Base-by-base conservation (phyloP, 2,329 filamentous ascomycete species). In the Fusarium virguliforme region DNA sequence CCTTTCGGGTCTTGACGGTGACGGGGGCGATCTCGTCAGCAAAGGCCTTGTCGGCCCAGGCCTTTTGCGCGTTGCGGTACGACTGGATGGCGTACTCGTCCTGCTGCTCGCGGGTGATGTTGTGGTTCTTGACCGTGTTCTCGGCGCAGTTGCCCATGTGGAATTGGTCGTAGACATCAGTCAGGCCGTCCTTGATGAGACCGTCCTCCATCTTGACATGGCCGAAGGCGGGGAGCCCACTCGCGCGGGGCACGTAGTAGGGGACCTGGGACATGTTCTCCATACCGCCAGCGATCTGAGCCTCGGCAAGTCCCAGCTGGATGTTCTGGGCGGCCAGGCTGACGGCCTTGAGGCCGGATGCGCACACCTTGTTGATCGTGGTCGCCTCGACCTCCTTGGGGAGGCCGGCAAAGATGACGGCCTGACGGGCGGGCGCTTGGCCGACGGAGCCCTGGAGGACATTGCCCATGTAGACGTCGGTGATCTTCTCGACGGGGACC, bases 101-200 rank as follows among this genome's bases (percentile, higher is more conserved):
- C 83, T 99, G 96, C 79, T 93, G 90, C 81, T 98, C 90, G 13
- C 96, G 87, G 8, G 92, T 91, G 70, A 99, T 88, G 1, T 88
- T 84, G 81, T 94, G 88, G 76, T 95, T 95, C 86, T 97, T 97
- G 53, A 93, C 96, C 2, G 95, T 98, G 74, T 92, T 94, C 84
- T 99, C 96, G 15, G 95, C 95, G 79, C 96, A 99, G 75, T 96
- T 94, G 46, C 96, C 96, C 96, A 99, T 99, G 83, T 98, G 96
- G 77, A 98, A 92, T 79, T 97, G 89, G 80, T 97, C 94, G 82
- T 98, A 99, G 13, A 97, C 95, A 79, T 99, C 96, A 85, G 94
- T 97, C 67, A 99, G 83, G 1, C 96, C 96, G 78, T 99, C 96
- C 81, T 96, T 96, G 79, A 98, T 92, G 76, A 99, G 83, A 0